Evolutionary conservation across 495 filamentous ascomycete species (phyloP).

Genomic region (Alectoria sarmentosa): DNA sequence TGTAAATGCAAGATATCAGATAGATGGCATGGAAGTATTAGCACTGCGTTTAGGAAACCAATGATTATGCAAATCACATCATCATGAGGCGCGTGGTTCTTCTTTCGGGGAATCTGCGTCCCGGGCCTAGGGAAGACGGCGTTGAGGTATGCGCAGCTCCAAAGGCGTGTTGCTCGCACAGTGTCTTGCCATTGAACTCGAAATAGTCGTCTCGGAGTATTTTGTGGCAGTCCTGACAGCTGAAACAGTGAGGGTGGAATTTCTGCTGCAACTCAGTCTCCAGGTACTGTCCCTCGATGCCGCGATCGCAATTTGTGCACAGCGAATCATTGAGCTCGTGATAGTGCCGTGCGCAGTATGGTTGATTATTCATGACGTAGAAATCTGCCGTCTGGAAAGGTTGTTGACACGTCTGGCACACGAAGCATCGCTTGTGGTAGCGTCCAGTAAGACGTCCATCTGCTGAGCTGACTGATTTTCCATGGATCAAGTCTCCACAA

Average conservation of each 20-base stretch:
- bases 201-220: constrained; percentile 63
- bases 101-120: constrained; percentile 57
- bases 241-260: constrained; percentile 83
- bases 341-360: constrained; percentile 90
- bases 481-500: constrained; percentile 69
- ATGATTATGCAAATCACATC: constrained; percentile 48
- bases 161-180: constrained; percentile 83
- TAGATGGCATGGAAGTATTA: constrained; percentile 17
- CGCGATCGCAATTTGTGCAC: constrained; percentile 68
- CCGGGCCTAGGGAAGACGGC: constrained; percentile 34
- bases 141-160: constrained; percentile 41
- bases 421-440: constrained; percentile 92
- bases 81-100: constrained; percentile 82
- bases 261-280: constrained; percentile 72
- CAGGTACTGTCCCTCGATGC: constrained; percentile 94
- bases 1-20: constrained; percentile 2
- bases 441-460: constrained; percentile 89
- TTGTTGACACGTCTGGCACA: constrained; percentile 73
- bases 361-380: constrained; percentile 79
- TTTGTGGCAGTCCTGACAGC: constrained; percentile 58
- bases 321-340: constrained; percentile 83
- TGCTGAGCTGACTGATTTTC: constrained; percentile 88
- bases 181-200: constrained; percentile 58
- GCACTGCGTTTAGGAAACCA: constrained; percentile 17
- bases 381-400: constrained; percentile 88